These are phyloP conservation scores for Climacium dendroides DNA, from an alignment of 225 moss, liverwort and hornwort species.

Conservation along the genomic window DNA sequence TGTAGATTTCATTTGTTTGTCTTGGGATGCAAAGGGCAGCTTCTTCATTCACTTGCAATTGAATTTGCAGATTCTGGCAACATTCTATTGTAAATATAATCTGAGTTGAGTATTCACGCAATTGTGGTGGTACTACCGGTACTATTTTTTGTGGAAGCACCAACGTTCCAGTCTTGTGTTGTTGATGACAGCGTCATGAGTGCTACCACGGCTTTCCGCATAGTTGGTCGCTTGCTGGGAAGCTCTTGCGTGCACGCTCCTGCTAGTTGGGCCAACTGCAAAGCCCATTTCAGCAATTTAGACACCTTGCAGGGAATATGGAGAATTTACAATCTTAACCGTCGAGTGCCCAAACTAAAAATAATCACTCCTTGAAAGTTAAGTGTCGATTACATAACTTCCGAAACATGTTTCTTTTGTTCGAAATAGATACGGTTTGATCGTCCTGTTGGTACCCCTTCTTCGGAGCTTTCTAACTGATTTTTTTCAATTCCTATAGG, in stretches of 20 bases:
- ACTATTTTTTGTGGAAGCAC: neutral
- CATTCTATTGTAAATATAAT: neutral
- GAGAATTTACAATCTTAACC: neutral
- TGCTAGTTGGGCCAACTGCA: slow-evolving; percentile 73
- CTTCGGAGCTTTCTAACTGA: no score
- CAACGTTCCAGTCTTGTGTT: slow-evolving; percentile 67
- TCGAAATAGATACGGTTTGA: neutral
- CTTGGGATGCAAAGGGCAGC: neutral
- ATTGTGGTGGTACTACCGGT: neutral
- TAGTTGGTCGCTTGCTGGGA: slow-evolving; percentile 60
- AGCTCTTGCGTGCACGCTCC: slow-evolving; percentile 72
- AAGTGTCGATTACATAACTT: neutral
- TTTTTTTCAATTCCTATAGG: neutral
- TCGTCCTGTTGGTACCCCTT: neutral
- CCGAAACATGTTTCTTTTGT: neutral
- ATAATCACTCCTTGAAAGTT: neutral
- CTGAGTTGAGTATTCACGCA: neutral
- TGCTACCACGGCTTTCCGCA: slow-evolving; percentile 76
- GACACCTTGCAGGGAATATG: neutral
- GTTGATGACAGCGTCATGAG: slow-evolving; percentile 78
- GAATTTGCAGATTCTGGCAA: neutral
- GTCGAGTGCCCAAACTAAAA: neutral
- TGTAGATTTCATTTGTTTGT: neutral
- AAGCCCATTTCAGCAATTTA: neutral
- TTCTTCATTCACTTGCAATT: neutral